Percentiles rank a stretch among this genome's conserved stretches.
phyloP scores from a whole-genome alignment of 768 basidiomycete genomes.

The Cystofilobasidium ferigula region DNA sequence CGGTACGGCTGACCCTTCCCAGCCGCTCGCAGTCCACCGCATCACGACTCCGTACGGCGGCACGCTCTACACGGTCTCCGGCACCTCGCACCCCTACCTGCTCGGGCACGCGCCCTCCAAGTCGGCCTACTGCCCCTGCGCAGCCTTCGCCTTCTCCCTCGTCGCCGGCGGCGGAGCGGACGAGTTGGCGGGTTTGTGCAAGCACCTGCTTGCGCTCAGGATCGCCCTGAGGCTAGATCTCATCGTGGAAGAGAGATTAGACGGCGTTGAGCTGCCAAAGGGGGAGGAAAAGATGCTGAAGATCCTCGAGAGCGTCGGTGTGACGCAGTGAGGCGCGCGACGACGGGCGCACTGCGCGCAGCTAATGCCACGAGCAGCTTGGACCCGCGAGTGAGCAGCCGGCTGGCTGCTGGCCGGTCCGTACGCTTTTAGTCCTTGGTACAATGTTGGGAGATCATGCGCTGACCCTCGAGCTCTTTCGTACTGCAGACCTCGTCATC shows the following conservation, averaged over 20 bases:
- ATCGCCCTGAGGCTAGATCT: neutral
- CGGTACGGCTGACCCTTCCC: neutral
- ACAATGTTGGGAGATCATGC: too few relatives aligned
- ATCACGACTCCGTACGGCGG: neutral
- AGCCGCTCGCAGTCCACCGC: neutral
- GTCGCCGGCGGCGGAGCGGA: neutral
- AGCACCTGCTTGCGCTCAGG: neutral
- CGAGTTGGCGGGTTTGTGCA: neutral
- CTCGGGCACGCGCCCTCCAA: neutral
- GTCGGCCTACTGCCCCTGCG: neutral
- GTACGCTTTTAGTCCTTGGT: too few relatives aligned
- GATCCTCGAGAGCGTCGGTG: too few relatives aligned
- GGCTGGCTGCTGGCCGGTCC: too few relatives aligned
- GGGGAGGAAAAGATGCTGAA: neutral
- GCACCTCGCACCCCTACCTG: neutral
- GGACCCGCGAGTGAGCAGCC: too few relatives aligned
- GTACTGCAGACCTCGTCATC: too few relatives aligned
- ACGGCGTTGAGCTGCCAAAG: neutral
- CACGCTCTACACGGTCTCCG: neutral
- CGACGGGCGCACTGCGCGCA: too few relatives aligned
- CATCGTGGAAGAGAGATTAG: neutral
- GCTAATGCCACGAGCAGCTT: too few relatives aligned
- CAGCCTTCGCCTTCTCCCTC: slow-evolving; percentile 5
- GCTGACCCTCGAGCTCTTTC: too few relatives aligned
- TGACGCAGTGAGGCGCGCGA: too few relatives aligned